phyloP scores from a whole-genome alignment of 495 filamentous ascomycete species.

The Penicillium manginii region DNA sequence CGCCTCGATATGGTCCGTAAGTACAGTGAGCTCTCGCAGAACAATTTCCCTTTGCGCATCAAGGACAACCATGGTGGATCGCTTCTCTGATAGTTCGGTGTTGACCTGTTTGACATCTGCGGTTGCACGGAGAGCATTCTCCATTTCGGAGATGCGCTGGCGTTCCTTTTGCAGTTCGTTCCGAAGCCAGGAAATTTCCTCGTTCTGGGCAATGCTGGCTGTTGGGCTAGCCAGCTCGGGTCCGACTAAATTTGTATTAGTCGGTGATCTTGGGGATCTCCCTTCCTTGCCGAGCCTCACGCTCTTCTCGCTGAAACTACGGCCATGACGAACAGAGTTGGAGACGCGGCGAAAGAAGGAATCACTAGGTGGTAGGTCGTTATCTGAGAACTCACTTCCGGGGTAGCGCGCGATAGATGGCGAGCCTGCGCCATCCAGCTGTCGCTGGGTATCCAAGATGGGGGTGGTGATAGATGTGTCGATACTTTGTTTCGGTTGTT shows the following conservation, averaged over 20 bases:
- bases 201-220: conserved; percentile 63
- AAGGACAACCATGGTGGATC: conserved; percentile 93
- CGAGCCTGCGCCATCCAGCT: conserved; percentile 50
- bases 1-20: conserved; percentile 75
- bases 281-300: conserved; percentile 48
- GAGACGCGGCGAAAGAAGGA: conserved; percentile 87
- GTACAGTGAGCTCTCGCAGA: conserved; percentile 84
- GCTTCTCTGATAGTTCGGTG: conserved; percentile 86
- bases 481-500: conserved; percentile 32
- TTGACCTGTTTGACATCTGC: conserved; percentile 84
- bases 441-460: conserved; percentile 38
- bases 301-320: conserved; percentile 79
- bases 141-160: conserved; percentile 80
- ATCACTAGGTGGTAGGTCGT: conserved; percentile 69
- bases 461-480: conserved; percentile 57
- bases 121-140: conserved; percentile 68
- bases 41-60: conserved; percentile 96
- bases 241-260: conserved; percentile 63
- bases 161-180: conserved; percentile 80
- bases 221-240: conserved; percentile 77
- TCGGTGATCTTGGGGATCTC: conserved; percentile 75
- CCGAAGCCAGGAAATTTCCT: conserved; percentile 75
- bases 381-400: conserved; percentile 85
- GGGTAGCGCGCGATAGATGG: conserved; percentile 75
- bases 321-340: conserved; percentile 89